Evolutionary conservation across 805 yeast genomes (phyloP), one percentile per base, ranked within the genome.

Genomic region (Candida fluviatilis): DNA sequence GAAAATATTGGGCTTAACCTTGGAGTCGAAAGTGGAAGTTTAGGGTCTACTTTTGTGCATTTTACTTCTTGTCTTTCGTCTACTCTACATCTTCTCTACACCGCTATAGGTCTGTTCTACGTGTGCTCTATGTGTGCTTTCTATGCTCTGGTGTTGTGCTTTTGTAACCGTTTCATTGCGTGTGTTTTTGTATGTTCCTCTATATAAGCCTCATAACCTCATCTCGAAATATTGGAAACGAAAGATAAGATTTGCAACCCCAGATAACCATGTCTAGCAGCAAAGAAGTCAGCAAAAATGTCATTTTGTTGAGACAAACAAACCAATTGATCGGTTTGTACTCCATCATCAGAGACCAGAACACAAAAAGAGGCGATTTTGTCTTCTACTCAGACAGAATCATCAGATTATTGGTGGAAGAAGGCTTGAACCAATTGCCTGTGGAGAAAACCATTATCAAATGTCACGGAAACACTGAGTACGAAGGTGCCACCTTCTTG

Each of bases 331-430:
- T 75, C 35, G 95, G 96, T 18, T 70, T 93, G 39, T 91, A 84
- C 70, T 83, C 96, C 57, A 89, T 90, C 54, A 89, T 93, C 54
- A 82, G 99, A 57, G 86, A 87, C 61, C 76, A 73, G 51, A 65
- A 65, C 39, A 91, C 99, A 13, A 71, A 76, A 41, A 78, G 99
- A 55, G 86, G 93, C 2, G 97, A 93, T 57, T 93, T 93, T 57
- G 91, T 93, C 38, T 93, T 93, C 62, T 93, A 91, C 61, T 79
- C 97, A 10, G 97, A 93, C 58, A 74, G 99, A 59, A 90, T 93
- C 64, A 93, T 93, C 57, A 76, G 99, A 42, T 68, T 93, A 31
- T 67, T 93, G 43, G 98, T 93, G 13, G 99, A 93, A 69, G 95
- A 85, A 61, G 98, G 98, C 28, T 76, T 93, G 54, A 91, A 93